Conservation (phyloP, 2,329 filamentous ascomycete species). For the Ceratocystis ficicola region DNA sequence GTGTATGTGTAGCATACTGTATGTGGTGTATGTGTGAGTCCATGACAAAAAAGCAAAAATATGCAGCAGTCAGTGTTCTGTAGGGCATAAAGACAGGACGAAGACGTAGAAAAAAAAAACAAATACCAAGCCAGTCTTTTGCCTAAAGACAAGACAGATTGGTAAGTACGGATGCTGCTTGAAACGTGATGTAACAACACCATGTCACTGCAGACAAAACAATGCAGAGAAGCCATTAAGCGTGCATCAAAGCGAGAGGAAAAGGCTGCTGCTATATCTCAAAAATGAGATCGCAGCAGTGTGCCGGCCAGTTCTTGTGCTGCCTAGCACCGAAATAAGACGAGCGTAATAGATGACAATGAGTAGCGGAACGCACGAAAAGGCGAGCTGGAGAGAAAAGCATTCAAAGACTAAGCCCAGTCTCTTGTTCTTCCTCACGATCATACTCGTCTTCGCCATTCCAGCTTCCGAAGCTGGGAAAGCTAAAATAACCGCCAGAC, state of each 20-base stretch:
- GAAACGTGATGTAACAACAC: conserved; percentile 22
- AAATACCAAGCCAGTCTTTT: not conserved
- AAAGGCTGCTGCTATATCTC: conserved; percentile 10
- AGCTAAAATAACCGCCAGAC: conserved; percentile 49
- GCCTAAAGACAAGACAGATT: not conserved
- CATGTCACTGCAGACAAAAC: conserved; percentile 12
- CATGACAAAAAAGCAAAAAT: not conserved
- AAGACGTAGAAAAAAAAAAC: not conserved
- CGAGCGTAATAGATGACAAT: not conserved
- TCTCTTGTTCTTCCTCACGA: conserved; percentile 12
- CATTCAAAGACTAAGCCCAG: not conserved
- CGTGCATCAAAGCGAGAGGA: not conserved
- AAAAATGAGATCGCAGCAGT: conserved; percentile 16
- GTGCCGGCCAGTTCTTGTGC: too few relatives aligned
- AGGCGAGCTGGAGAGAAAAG: not conserved
- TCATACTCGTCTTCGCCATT: conserved; percentile 32
- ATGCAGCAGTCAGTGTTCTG: not conserved
- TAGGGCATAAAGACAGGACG: not conserved
- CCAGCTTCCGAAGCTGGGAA: conserved; percentile 61
- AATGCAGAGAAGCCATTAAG: not conserved
- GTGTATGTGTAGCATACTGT: not conserved
- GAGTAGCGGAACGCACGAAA: not conserved
- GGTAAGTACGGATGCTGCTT: conserved; percentile 11
- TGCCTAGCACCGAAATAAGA: not conserved
- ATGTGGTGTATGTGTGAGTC: conserved; percentile 3